A percentile compares a stretch with the other conserved stretches of the same genome.
phyloP scores from a whole-genome alignment of 805 yeast species.

The Wickerhamomyces chaumierensis region DNA sequence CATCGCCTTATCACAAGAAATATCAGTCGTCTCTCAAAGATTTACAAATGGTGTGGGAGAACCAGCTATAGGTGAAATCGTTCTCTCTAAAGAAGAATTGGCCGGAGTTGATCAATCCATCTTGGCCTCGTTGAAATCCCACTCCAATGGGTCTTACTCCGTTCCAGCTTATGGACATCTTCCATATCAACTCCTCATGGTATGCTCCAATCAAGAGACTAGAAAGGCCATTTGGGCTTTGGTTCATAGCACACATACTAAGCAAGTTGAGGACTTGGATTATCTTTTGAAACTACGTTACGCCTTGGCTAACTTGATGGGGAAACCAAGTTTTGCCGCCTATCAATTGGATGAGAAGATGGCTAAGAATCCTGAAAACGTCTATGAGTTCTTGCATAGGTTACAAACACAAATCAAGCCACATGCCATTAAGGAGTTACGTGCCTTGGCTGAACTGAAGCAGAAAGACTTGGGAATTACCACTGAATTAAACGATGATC shows the following conservation, averaged over 20 bases:
- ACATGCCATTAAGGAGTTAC: constrained; percentile 50
- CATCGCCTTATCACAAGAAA: constrained; percentile 67
- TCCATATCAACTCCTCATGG: constrained; percentile 53
- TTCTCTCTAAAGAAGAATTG: constrained; percentile 13
- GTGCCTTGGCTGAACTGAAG: constrained; percentile 30
- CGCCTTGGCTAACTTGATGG: constrained; percentile 60
- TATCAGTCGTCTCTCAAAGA: constrained; percentile 71
- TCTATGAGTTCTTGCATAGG: constrained; percentile 52
- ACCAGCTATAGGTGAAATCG: constrained; percentile 9
- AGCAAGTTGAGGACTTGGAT: constrained; percentile 51
- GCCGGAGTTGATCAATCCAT: constrained; percentile 15
- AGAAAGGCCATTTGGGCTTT: constrained; percentile 68
- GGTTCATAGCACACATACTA: constrained; percentile 50
- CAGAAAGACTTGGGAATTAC: constrained; percentile 17
- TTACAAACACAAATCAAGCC: constrained; percentile 40
- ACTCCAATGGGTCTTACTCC: constrained; percentile 29
- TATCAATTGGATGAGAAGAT: constrained; percentile 83
- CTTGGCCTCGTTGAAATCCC: constrained; percentile 20
- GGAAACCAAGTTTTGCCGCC: constrained; percentile 57
- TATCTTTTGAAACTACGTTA: constrained; percentile 56
- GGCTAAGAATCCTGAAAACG: constrained; percentile 77
- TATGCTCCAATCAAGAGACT: constrained; percentile 42
- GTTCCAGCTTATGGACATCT: constrained; percentile 53
- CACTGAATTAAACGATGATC: constrained; percentile 21
- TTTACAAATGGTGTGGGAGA: constrained; percentile 30